Conservation (phyloP, 257 asterid genomes). For the Leptodermis oblonga region DNA sequence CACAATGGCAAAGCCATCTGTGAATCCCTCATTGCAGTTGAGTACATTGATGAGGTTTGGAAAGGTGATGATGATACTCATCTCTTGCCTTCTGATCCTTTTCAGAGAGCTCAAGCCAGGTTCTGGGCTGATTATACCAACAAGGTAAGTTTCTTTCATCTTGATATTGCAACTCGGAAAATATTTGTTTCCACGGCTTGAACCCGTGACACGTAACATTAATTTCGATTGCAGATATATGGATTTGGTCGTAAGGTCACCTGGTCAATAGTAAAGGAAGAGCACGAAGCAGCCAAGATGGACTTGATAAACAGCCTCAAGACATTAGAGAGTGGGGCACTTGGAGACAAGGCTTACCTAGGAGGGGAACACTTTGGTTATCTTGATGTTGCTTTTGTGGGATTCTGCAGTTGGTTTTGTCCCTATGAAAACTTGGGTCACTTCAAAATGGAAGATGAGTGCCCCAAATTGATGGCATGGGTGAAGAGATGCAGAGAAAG, state of each 20-base stretch:
- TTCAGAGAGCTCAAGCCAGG: slow-evolving; percentile 28
- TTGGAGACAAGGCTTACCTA: slow-evolving; percentile 48
- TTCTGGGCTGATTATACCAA: slow-evolving; percentile 38
- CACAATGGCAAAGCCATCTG: slow-evolving; percentile 27
- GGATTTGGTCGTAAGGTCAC: slow-evolving; percentile 28
- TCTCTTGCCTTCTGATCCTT: slow-evolving; percentile 33
- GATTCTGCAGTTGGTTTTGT: slow-evolving; percentile 51
- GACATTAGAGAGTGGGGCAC: slow-evolving; percentile 35
- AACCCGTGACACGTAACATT: too few relatives aligned
- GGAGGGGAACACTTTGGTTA: slow-evolving; percentile 51
- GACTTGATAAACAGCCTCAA: slow-evolving; percentile 43
- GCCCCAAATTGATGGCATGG: slow-evolving; percentile 53
- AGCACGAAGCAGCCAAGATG: slow-evolving; percentile 43
- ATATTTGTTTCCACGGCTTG: too few relatives aligned
- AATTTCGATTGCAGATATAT: slow-evolving; percentile 14
- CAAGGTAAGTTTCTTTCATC: slow-evolving; percentile 15
- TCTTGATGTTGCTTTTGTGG: slow-evolving; percentile 39
- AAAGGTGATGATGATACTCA: slow-evolving; percentile 1
- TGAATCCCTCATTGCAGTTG: slow-evolving; percentile 22
- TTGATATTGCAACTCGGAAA: too few relatives aligned
- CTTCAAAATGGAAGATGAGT: slow-evolving; percentile 40
- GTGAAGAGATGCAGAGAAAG: slow-evolving; percentile 49
- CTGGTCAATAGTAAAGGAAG: slow-evolving; percentile 47
- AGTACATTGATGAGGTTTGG: slow-evolving; percentile 38
- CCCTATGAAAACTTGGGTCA: slow-evolving; percentile 42